phyloP scores from a whole-genome alignment of 106 monocot genomes.

The Dendrobium chrysotoxum region DNA sequence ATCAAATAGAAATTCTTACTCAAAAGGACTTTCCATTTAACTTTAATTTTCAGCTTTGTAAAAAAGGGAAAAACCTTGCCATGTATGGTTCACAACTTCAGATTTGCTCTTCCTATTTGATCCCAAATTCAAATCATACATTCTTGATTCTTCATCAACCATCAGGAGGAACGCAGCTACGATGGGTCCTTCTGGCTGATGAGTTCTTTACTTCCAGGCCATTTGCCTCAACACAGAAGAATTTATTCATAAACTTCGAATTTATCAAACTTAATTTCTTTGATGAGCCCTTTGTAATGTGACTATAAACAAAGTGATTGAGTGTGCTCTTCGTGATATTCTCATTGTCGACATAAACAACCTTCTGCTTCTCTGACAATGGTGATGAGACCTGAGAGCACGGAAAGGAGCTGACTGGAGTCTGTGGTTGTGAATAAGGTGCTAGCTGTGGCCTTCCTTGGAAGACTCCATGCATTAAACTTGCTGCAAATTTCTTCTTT shows the following conservation, averaged over 20 bases:
- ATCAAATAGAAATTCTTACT: background rate
- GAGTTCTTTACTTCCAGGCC: background rate
- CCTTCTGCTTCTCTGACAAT: conserved; percentile 3
- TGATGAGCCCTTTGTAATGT: background rate
- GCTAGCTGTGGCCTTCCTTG: background rate
- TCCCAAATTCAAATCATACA: background rate
- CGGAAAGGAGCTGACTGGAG: conserved; percentile 1
- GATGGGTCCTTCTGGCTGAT: background rate
- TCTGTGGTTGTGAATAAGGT: background rate
- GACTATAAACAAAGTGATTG: background rate
- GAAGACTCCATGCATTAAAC: conserved; percentile 1
- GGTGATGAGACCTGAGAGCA: conserved; percentile 3
- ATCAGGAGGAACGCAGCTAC: background rate
- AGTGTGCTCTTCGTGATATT: background rate
- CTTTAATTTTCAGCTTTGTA: background rate
- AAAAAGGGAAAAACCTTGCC: background rate
- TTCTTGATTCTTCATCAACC: background rate
- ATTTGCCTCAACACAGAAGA: background rate
- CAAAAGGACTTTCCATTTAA: background rate
- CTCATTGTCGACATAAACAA: background rate
- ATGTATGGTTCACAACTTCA: background rate
- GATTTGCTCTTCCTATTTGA: background rate
- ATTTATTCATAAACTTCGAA: background rate
- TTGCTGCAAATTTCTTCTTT: background rate
- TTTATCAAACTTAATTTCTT: background rate